Conservation (phyloP, 176 grass and related monocot genomes). For the Hordeum vulgare region DNA sequence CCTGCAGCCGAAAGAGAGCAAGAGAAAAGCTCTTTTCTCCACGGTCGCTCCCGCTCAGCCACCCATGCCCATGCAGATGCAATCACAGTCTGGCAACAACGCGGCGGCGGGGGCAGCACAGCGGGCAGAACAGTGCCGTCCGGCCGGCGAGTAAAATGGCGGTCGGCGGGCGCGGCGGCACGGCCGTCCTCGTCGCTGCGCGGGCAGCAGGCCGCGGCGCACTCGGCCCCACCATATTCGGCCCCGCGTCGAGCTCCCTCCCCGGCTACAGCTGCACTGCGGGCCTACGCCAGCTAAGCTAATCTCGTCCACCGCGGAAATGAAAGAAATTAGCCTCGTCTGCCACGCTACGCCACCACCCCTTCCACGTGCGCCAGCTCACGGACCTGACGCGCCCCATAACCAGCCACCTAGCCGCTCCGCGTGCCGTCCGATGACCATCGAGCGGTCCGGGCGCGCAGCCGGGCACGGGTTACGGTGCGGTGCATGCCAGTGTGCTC, state of each 20-base stretch:
- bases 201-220: no score
- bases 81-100: no score
- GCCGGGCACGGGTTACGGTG: background rate
- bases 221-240: no score
- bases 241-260: no score
- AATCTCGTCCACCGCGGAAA: background rate
- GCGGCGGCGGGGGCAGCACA: background rate
- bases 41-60: no score
- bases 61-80: no score
- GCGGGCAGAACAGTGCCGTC: background rate
- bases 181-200: no score
- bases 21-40: no score
- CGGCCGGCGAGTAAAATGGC: background rate
- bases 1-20: no score
- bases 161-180: background rate
- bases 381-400: background rate
- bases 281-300: no score
- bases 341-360: no score
- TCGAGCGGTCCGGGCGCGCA: background rate
- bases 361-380: conserved; percentile 39
- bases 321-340: background rate
- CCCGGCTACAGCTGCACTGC: no score
- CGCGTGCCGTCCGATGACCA: background rate
- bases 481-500: background rate
- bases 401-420: background rate